phyloP scores from a whole-genome alignment of 1,139 yeast genomes.

The Yamadazyma dendronema region DNA sequence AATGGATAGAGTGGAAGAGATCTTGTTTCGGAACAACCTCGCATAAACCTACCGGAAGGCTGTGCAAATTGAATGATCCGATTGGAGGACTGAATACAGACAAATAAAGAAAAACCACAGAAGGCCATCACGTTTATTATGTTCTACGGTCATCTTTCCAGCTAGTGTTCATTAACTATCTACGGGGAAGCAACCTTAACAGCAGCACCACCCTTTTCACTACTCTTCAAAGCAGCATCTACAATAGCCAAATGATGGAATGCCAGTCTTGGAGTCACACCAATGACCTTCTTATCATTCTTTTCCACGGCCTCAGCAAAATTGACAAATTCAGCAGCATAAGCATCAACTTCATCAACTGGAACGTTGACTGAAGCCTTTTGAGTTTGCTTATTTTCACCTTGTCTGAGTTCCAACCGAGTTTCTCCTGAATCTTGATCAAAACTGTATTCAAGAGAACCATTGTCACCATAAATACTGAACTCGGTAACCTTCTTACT shows the following conservation, averaged over 20 bases:
- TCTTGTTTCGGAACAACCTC: too few relatives aligned
- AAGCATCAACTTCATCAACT: slow-evolving; percentile 53
- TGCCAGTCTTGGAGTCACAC: slow-evolving; percentile 67
- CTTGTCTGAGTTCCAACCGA: slow-evolving; percentile 48
- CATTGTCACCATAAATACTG: slow-evolving; percentile 73
- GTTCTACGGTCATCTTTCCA: too few relatives aligned
- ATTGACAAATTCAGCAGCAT: slow-evolving; percentile 65
- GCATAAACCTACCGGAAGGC: too few relatives aligned
- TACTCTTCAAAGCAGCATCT: slow-evolving; percentile 78
- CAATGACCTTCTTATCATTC: slow-evolving; percentile 59
- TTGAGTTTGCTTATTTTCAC: slow-evolving; percentile 42
- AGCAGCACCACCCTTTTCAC: slow-evolving; percentile 55
- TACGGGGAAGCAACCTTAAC: slow-evolving; percentile 42
- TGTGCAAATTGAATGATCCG: too few relatives aligned
- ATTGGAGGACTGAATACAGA: too few relatives aligned
- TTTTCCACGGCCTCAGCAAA: slow-evolving; percentile 66
- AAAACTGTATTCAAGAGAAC: slow-evolving; percentile 66
- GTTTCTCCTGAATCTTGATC: slow-evolving; percentile 50
- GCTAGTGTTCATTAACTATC: too few relatives aligned
- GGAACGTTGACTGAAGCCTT: slow-evolving; percentile 48
- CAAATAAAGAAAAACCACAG: too few relatives aligned
- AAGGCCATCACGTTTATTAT: too few relatives aligned
- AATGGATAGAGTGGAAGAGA: too few relatives aligned
- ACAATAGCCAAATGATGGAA: slow-evolving; percentile 91
- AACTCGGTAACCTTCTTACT: slow-evolving; percentile 66